A percentile compares a stretch with the other conserved stretches of the same genome.
These are phyloP conservation scores for Tillandsia leiboldiana DNA, from an alignment of 176 grass and related monocot species.

Conservation along the genomic window DNA sequence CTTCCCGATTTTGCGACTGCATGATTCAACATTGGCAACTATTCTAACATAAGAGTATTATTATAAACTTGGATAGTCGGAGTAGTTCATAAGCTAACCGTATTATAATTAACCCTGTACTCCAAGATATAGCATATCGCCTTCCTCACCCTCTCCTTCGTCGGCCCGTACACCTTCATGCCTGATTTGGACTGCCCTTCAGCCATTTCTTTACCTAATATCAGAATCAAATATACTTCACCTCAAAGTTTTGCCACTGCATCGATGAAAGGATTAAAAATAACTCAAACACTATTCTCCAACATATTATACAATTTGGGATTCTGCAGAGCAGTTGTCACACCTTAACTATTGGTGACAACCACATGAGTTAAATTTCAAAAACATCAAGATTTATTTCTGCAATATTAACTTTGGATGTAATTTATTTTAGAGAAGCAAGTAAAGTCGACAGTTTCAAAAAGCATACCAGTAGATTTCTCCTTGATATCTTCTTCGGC, in stretches of 20 bases:
- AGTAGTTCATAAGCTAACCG: not conserved
- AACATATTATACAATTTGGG: too few relatives aligned
- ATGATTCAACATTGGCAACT: too few relatives aligned
- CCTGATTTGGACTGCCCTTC: slow-evolving; percentile 12
- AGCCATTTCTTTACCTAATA: slow-evolving; percentile 21
- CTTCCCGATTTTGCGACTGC: slow-evolving; percentile 1
- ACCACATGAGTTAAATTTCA: not conserved
- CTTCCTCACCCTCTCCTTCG: slow-evolving; percentile 19
- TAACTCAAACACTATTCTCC: too few relatives aligned
- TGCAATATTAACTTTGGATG: not conserved
- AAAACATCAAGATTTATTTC: not conserved
- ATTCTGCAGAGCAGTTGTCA: too few relatives aligned
- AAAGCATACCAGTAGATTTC: slow-evolving; percentile 22
- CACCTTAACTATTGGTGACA: too few relatives aligned
- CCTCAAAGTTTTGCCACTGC: not conserved
- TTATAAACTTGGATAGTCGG: too few relatives aligned
- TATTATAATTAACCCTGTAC: slow-evolving; percentile 16
- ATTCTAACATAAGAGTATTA: too few relatives aligned
- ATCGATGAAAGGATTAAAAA: too few relatives aligned
- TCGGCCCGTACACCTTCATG: slow-evolving; percentile 15
- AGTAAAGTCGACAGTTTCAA: not conserved
- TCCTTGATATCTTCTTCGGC: slow-evolving; percentile 19
- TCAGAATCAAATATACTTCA: not conserved
- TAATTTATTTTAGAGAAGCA: not conserved
- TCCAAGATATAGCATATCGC: slow-evolving; percentile 26